Evolutionary conservation across 345 rosid genomes (phyloP), one percentile per base, ranked within the genome.

Genomic region (Syzygium aromaticum): DNA sequence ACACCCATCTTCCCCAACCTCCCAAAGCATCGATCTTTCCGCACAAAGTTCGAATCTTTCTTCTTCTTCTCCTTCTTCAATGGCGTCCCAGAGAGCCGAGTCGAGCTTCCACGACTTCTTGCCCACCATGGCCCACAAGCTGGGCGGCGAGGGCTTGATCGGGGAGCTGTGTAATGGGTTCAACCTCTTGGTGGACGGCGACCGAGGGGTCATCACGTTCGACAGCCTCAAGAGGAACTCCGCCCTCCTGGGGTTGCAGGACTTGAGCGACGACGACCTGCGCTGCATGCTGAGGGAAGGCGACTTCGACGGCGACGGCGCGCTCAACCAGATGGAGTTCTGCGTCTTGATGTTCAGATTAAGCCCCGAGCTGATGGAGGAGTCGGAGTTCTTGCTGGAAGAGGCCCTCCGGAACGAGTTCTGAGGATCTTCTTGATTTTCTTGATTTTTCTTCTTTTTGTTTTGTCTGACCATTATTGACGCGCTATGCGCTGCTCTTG

Each of bases 331-430:
- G 93, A 95, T 94, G 98, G 98, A 96, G 95, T 96, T 96, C 85
- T 96, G 98, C 88, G 98, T 96, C n/a, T 90, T 96, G 89, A 96
- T 96, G 98, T 94, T 96, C 85, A 91, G 98, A 91, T 91, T 96
- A 86, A 95, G 98, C 77, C 98, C 98, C 84, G 95, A 94, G 23
- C 87, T 95, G 91, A 96, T 96, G 98, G 96, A 94, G 52, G 97
- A 95, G 82, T 96, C 98, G 15, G 89, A 89, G 86, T 91, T 87
- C 86, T 88, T 93, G 67, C 82, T 96, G 52, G 95, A 93, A 52
- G 98, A 95, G 77, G 98, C 96, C 84, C 93, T 96, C 33, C 85
- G 89, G 11, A 90, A 91, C 64, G 97, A 94, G 57, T 90, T 94
- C 86, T 85, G 84, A 5, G 87, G 86, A 86, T 89, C 17, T 86